Base-by-base conservation (phyloP, 1,284 basidiomycete species). In the Takashimella tepidaria region DNA sequence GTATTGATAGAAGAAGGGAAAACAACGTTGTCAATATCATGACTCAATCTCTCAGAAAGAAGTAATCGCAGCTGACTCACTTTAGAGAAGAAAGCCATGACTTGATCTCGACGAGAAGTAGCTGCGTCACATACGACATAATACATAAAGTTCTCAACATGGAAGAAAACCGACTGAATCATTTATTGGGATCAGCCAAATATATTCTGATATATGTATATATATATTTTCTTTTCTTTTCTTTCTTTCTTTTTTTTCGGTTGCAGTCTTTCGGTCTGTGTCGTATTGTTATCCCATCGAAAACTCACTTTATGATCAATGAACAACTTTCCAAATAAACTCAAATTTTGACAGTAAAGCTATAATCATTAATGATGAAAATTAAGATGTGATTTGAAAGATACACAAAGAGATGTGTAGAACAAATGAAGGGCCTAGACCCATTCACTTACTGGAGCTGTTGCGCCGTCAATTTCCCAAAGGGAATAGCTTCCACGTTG, bases 301-400 rank as follows among this genome's bases (percentile, higher is more conserved):
- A 1, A 4, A 54, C 71, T 19, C 42, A 74, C 74, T 54, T 98
- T 98, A 68, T 95, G 88, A 68, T 98, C 95, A 68, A 98, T 97
- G 75, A 98, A 98, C n/a, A 98, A 80, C 73, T 98, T 98, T 42
- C 93, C 95, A 67, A 98, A 98, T 3, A 98, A 80, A 26, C 91
- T 89, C 24, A 98, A 78, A 67, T 95, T 95, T 74, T 98, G 95
- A 71, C 91, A 96, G 69, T 95, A 98, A 10, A 97, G 80, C 90
- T 95, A 67, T 4, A 55, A 16, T n/a, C n/a, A n/a, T n/a, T n/a
- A n/a, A n/a, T n/a, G n/a, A n/a, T n/a, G n/a, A n/a, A n/a, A n/a
- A n/a, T n/a, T n/a, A n/a, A n/a, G n/a, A n/a, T n/a, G n/a, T n/a
- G n/a, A n/a, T n/a, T n/a, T n/a, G n/a, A n/a, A n/a, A n/a, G n/a